phyloP scores from a whole-genome alignment of 495 filamentous ascomycete species.

The Tetracladium setigerum region DNA sequence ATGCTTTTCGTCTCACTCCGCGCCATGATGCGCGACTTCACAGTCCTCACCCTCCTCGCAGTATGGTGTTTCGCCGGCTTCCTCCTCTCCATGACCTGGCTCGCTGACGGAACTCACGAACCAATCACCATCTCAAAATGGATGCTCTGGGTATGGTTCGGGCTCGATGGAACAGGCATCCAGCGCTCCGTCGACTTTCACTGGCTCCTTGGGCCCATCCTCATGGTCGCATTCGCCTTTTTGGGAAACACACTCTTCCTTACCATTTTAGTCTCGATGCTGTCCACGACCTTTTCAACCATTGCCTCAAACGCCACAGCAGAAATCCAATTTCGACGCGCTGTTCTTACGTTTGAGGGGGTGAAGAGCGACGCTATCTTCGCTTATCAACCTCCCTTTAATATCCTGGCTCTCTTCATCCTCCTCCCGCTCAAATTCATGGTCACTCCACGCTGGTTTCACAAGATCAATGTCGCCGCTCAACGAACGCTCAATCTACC shows the following conservation, averaged over 20 bases:
- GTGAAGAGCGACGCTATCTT: constrained; percentile 62
- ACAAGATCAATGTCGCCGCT: constrained; percentile 63
- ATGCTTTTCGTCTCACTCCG: constrained; percentile 63
- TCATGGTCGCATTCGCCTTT: constrained; percentile 68
- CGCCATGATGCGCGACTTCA: constrained; percentile 70
- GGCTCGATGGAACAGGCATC: constrained; percentile 65
- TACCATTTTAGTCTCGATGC: constrained; percentile 68
- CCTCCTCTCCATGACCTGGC: constrained; percentile 62
- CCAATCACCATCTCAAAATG: constrained; percentile 58
- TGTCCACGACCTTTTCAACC: constrained; percentile 62
- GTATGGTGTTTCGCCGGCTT: constrained; percentile 70
- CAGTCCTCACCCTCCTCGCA: constrained; percentile 52
- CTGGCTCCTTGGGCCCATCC: constrained; percentile 53
- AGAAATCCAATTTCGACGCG: constrained; percentile 63
- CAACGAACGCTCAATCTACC: constrained; percentile 60
- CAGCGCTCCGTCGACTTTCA: constrained; percentile 59
- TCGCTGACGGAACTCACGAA: constrained; percentile 30
- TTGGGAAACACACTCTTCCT: constrained; percentile 71
- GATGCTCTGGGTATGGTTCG: constrained; percentile 82
- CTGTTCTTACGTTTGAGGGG: constrained; percentile 68
- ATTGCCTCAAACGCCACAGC: constrained; percentile 57
- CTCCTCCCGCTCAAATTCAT: constrained; percentile 59
- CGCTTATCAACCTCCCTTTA: constrained; percentile 66
- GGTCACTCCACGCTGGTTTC: constrained; percentile 63
- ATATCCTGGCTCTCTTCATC: constrained; percentile 56